A percentile compares a stretch with the other conserved stretches of the same genome.
phyloP scores from a whole-genome alignment of 768 basidiomycete genomes.

The Collybia mongolica region DNA sequence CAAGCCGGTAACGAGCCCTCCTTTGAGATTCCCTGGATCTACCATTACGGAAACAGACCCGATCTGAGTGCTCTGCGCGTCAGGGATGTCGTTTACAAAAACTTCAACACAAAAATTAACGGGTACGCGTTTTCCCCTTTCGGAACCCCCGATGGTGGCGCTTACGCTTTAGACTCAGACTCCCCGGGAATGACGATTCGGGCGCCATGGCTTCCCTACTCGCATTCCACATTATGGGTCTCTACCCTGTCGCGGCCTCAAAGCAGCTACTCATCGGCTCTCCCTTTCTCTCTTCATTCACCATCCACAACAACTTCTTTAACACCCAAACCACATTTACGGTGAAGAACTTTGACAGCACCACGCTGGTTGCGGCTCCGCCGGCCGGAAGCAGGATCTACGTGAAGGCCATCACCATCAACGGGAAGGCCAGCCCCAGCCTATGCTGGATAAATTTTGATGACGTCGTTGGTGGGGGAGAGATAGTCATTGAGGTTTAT shows the following conservation, averaged over 20 bases:
- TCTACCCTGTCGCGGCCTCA: constrained; percentile 48
- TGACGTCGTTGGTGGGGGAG: constrained; percentile 42
- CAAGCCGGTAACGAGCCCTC: constrained; percentile 50
- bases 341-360: constrained; percentile 40
- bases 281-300: constrained; percentile 46
- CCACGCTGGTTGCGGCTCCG: constrained; percentile 33
- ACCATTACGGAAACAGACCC: constrained; percentile 50
- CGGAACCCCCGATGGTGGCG: neutral
- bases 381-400: constrained; percentile 38
- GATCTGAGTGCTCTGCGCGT: constrained; percentile 47
- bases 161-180: constrained; percentile 19
- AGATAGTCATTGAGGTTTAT: constrained; percentile 43
- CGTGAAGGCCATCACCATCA: constrained; percentile 43
- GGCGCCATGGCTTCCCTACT: constrained; percentile 53
- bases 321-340: constrained; percentile 38
- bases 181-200: constrained; percentile 53
- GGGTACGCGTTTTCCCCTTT: constrained; percentile 28
- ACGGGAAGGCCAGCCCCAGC: constrained; percentile 32
- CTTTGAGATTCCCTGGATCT: constrained; percentile 45
- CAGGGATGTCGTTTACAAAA: constrained; percentile 39
- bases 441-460: constrained; percentile 45
- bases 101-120: constrained; percentile 44
- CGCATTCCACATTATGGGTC: constrained; percentile 47
- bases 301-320: constrained; percentile 35
- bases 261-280: constrained; percentile 47